Conservation (phyloP, 148 eudicot genomes). For the Hydrangea macrophylla region DNA sequence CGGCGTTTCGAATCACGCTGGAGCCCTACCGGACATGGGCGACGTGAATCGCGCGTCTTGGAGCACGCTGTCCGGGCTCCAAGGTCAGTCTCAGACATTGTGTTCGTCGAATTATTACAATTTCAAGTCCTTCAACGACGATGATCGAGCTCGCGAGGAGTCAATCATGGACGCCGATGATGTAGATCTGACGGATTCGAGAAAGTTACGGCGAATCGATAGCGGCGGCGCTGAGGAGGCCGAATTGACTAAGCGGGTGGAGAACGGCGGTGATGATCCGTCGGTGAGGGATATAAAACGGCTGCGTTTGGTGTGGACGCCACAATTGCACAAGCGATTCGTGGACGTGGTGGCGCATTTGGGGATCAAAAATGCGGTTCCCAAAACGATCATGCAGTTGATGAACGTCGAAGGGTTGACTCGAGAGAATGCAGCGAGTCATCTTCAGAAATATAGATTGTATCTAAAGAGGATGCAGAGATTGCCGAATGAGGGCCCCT, state of each 20-base stretch:
- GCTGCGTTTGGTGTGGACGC: conserved; percentile 88
- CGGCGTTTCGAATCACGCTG: conserved; percentile 53
- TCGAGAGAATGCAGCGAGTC: conserved; percentile 89
- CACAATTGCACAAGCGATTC: conserved; percentile 88
- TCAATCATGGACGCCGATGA: conserved; percentile 23
- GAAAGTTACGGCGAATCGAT: conserved; percentile 31
- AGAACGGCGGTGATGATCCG: conserved; percentile 26
- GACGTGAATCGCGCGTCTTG: conserved; percentile 59
- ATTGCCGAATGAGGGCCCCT: conserved; percentile 33
- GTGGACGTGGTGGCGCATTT: conserved; percentile 80
- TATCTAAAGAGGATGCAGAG: conserved; percentile 89
- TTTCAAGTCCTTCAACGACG: conserved; percentile 25
- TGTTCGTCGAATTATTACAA: conserved; percentile 8
- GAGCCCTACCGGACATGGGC: conserved; percentile 33
- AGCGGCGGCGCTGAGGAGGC: conserved; percentile 19
- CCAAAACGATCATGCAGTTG: conserved; percentile 94
- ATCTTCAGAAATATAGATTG: conserved; percentile 86
- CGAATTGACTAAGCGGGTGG: conserved; percentile 12
- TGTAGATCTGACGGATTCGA: conserved; percentile 30
- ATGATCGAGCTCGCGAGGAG: conserved; percentile 1
- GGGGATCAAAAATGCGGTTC: conserved; percentile 85
- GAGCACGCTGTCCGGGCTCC: conserved; percentile 35
- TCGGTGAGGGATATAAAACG: conserved; percentile 44
- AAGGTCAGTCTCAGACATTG: conserved; percentile 16
- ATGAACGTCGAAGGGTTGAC: conserved; percentile 96